These are phyloP conservation scores for Alternaria atra DNA, from an alignment of 2,329 filamentous ascomycete genomes.

Conservation along the genomic window DNA sequence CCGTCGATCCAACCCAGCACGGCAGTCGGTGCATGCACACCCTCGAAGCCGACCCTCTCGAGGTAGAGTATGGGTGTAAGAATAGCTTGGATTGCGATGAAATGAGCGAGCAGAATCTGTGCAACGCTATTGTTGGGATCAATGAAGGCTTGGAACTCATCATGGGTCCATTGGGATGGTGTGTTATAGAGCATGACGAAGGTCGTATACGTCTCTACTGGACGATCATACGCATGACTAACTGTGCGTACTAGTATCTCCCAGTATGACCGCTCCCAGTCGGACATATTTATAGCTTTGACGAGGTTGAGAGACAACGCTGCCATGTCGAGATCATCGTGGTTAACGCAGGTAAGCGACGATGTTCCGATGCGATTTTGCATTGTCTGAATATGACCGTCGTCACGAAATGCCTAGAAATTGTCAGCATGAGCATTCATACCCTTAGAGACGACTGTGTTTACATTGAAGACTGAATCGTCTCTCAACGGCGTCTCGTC, in stretches of 20 bases:
- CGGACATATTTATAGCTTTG: conserved; percentile 37
- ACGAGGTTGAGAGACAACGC: conserved; percentile 39
- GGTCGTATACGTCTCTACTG: conserved; percentile 52
- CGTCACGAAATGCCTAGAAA: conserved; percentile 39
- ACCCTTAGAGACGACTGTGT: background rate
- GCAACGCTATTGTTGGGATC: conserved; percentile 53
- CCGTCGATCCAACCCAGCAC: conserved; percentile 46
- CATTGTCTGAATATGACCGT: conserved; percentile 47
- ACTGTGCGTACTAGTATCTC: conserved; percentile 36
- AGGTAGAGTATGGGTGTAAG: conserved; percentile 53
- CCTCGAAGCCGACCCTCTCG: conserved; percentile 46
- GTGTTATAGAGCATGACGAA: conserved; percentile 55
- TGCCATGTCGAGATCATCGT: conserved; percentile 43
- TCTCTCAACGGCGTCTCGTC: conserved; percentile 30
- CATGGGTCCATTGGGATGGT: conserved; percentile 53
- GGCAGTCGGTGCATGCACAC: conserved; percentile 44
- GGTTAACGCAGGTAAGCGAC: conserved; percentile 29
- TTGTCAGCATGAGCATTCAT: background rate
- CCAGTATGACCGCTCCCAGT: conserved; percentile 42
- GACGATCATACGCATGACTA: conserved; percentile 40
- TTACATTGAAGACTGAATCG: conserved; percentile 43
- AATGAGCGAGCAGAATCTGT: conserved; percentile 58
- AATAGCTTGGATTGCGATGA: conserved; percentile 57
- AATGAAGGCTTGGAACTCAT: conserved; percentile 56
- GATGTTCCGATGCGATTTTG: conserved; percentile 34